Percentiles rank a stretch among this genome's conserved stretches.
Conservation (phyloP, 2,329 filamentous ascomycete genomes). For the Cyanodermella asteris region DNA sequence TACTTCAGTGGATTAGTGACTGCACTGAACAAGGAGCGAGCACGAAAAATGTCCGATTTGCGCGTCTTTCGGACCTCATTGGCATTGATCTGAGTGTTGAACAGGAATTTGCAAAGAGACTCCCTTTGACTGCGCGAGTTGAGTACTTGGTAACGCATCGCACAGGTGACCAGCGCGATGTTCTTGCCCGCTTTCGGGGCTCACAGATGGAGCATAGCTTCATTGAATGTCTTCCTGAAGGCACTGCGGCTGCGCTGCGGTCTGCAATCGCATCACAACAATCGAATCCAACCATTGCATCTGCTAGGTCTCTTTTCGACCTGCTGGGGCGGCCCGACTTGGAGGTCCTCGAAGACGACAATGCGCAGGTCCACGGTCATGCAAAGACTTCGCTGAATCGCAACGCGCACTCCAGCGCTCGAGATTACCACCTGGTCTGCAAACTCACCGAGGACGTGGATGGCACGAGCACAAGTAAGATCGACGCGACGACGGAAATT, state of each 20-base stretch:
- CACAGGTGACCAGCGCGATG: too few species aligned
- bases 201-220: slow-evolving; percentile 30
- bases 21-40: slow-evolving; percentile 14
- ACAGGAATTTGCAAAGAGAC: slow-evolving; percentile 14
- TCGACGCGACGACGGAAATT: slow-evolving; percentile 61
- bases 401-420: slow-evolving; percentile 36
- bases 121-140: slow-evolving; percentile 36
- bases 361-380: background rate
- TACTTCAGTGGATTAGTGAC: slow-evolving; percentile 35
- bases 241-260: slow-evolving; percentile 56
- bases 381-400: slow-evolving; percentile 9
- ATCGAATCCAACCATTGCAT: slow-evolving; percentile 54
- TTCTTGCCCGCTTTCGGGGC: slow-evolving; percentile 43
- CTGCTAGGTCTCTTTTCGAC: slow-evolving; percentile 48
- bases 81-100: slow-evolving; percentile 11
- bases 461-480: slow-evolving; percentile 31
- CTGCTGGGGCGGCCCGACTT: slow-evolving; percentile 69
- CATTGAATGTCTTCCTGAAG: slow-evolving; percentile 68
- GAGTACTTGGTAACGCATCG: slow-evolving; percentile 8
- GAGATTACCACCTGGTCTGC: slow-evolving; percentile 64
- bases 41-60: slow-evolving; percentile 17
- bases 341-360: slow-evolving; percentile 29
- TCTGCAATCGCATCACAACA: slow-evolving; percentile 75
- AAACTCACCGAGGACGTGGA: slow-evolving; percentile 25
- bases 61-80: slow-evolving; percentile 28